Conservation (phyloP, 2,329 filamentous ascomycete species). For the Verticillium dahliae region DNA sequence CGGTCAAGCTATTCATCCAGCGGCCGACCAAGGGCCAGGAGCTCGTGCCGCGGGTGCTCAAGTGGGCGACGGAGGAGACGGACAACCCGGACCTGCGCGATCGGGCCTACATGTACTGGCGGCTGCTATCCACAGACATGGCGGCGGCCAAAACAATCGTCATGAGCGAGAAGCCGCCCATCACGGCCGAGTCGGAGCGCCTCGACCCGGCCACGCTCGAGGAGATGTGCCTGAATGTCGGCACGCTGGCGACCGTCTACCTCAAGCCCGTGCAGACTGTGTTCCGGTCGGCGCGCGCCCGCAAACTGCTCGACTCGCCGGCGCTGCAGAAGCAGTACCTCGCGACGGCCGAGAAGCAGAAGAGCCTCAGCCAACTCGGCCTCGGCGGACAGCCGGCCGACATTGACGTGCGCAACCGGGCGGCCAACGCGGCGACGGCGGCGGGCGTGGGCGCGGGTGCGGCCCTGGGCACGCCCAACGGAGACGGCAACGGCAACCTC, state of each 20-base stretch:
- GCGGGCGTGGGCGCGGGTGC: slow-evolving; percentile 1
- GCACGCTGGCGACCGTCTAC: slow-evolving; percentile 93
- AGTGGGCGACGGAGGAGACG: slow-evolving; percentile 99
- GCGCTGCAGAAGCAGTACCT: slow-evolving; percentile 72
- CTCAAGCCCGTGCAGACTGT: slow-evolving; percentile 97
- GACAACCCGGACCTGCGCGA: slow-evolving; percentile 96
- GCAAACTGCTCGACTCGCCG: slow-evolving; percentile 73
- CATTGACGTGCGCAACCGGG: slow-evolving; percentile 35
- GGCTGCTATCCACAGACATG: slow-evolving; percentile 86
- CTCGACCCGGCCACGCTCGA: slow-evolving; percentile 86
- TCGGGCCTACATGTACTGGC: slow-evolving; percentile 99
- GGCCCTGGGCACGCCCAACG: slow-evolving; percentile 10
- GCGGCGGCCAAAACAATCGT: slow-evolving; percentile 79
- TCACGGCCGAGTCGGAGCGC: slow-evolving; percentile 93
- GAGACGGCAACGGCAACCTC: slow-evolving; percentile 40
- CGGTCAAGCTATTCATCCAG: slow-evolving; percentile 97
- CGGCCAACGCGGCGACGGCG: slow-evolving; percentile 8
- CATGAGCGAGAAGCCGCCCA: slow-evolving; percentile 95
- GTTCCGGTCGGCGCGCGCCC: slow-evolving; percentile 80
- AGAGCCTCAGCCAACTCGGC: slow-evolving; percentile 54
- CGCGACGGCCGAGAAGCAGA: slow-evolving; percentile 53
- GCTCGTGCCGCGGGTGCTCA: slow-evolving; percentile 87
- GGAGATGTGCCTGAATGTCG: slow-evolving; percentile 95
- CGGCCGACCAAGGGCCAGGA: slow-evolving; percentile 90
- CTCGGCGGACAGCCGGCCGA: slow-evolving; percentile 45